phyloP scores from a whole-genome alignment of 257 asterid species.

The Dorcoceras hygrometricum region DNA sequence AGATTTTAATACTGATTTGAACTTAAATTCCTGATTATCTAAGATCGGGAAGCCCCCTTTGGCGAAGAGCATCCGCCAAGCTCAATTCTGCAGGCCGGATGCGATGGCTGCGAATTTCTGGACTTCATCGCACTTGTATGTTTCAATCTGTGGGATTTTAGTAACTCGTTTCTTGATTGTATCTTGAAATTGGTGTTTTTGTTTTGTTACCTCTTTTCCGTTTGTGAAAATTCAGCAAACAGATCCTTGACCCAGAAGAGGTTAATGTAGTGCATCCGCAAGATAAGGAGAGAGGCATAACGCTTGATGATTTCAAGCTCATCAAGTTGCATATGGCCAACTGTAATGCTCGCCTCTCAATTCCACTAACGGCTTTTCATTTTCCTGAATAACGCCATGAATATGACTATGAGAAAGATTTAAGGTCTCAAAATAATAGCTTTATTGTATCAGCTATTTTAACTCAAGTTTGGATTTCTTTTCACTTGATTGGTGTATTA shows the following conservation, averaged over 20 bases:
- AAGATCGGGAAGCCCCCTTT: not conserved
- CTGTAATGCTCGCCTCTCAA: slow-evolving; percentile 37
- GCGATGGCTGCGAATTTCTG: slow-evolving; percentile 95
- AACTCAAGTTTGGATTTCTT: not conserved
- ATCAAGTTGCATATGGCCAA: slow-evolving; percentile 79
- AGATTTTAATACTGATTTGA: too few species aligned
- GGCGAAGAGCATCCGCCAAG: too few species aligned
- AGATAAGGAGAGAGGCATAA: slow-evolving; percentile 81
- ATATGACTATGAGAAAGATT: too few species aligned
- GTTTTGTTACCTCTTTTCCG: not conserved
- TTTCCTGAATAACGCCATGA: too few species aligned
- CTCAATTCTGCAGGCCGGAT: not conserved
- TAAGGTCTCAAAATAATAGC: too few species aligned
- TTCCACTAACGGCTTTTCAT: slow-evolving; percentile 1
- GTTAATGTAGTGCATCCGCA: slow-evolving; percentile 70
- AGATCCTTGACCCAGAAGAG: slow-evolving; percentile 75
- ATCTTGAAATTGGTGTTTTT: slow-evolving; percentile 10
- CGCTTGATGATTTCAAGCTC: slow-evolving; percentile 86
- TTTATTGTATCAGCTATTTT: not conserved
- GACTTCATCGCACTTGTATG: slow-evolving; percentile 84
- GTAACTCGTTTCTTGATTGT: not conserved
- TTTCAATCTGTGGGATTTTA: not conserved
- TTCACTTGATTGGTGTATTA: too few species aligned
- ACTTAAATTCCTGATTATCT: too few species aligned
- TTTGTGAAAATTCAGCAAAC: slow-evolving; percentile 47